phyloP scores from a whole-genome alignment of 768 basidiomycete genomes.

The Mycena crocata region DNA sequence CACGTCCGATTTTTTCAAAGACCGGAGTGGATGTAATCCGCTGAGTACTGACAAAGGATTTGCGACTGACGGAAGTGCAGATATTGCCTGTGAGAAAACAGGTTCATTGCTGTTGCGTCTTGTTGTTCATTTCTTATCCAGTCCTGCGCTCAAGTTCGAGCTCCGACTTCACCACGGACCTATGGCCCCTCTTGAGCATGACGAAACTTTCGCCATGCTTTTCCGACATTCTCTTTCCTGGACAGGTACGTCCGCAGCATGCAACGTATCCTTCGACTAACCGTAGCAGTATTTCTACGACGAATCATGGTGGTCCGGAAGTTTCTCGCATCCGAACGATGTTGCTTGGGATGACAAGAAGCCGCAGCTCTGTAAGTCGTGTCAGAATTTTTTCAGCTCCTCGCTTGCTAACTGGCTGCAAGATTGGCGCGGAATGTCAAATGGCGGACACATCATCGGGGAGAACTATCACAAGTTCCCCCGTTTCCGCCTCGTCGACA shows the following conservation, averaged over 20 bases:
- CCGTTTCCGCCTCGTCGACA: slow-evolving; percentile 32
- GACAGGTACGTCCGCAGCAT: slow-evolving; percentile 14
- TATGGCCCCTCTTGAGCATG: slow-evolving; percentile 35
- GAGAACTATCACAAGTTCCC: slow-evolving; percentile 36
- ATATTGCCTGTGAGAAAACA: slow-evolving; percentile 31
- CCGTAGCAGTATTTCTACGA: slow-evolving; percentile 28
- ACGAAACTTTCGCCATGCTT: slow-evolving; percentile 34
- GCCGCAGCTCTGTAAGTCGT: slow-evolving; percentile 16
- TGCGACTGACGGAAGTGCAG: slow-evolving; percentile 26
- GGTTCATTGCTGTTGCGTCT: too few relatives aligned
- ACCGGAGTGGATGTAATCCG: slow-evolving; percentile 28
- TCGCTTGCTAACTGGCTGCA: neutral
- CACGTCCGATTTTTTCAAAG: slow-evolving; percentile 25
- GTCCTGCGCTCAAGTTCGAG: slow-evolving; percentile 34
- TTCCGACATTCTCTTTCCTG: slow-evolving; percentile 36
- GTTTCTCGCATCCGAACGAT: slow-evolving; percentile 28
- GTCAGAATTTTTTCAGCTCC: neutral
- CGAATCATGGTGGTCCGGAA: slow-evolving; percentile 34
- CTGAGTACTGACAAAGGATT: slow-evolving; percentile 28
- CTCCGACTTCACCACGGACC: slow-evolving; percentile 35
- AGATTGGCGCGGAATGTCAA: slow-evolving; percentile 38
- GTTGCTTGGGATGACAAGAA: slow-evolving; percentile 32
- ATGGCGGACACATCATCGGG: slow-evolving; percentile 34
- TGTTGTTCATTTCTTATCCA: neutral
- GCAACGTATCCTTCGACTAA: neutral